Percentiles rank a stretch among this genome's conserved stretches.
These are phyloP conservation scores for Peronospora destructor DNA, from an alignment of 352 stramenopile species.

Conservation along the genomic window DNA sequence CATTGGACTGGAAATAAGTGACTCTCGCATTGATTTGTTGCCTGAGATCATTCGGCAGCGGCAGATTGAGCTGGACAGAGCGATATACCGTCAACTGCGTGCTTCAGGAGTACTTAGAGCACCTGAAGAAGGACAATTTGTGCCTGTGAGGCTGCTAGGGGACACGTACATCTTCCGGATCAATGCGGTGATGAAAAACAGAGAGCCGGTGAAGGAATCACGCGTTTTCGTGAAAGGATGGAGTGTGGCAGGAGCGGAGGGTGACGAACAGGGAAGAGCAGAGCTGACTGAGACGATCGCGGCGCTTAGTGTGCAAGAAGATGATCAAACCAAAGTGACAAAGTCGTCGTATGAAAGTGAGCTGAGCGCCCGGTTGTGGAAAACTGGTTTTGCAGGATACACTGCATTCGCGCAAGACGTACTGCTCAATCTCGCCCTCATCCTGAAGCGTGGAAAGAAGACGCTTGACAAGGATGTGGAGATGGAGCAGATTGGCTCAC, in stretches of 20 bases:
- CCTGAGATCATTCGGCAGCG: constrained; percentile 35
- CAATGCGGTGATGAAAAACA: constrained; percentile 6
- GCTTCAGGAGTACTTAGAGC: constrained; percentile 14
- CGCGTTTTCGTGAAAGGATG: constrained; percentile 18
- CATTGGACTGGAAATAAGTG: not conserved
- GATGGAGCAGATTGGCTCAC: constrained; percentile 46
- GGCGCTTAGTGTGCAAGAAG: constrained; percentile 15
- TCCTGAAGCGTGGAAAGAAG: constrained; percentile 24
- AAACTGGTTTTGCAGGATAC: constrained; percentile 47
- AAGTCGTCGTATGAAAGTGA: constrained; percentile 14
- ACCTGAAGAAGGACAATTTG: constrained; percentile 18
- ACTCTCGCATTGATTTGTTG: constrained; percentile 23
- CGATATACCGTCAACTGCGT: constrained; percentile 33
- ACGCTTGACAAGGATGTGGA: constrained; percentile 25
- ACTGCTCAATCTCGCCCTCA: constrained; percentile 49
- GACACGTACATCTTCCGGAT: constrained; percentile 50
- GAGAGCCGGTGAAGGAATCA: constrained; percentile 1
- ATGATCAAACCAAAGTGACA: constrained; percentile 1
- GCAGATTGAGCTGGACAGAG: constrained; percentile 30
- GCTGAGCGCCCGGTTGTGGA: constrained; percentile 27
- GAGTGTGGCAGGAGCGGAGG: constrained; percentile 2
- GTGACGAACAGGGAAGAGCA: not conserved
- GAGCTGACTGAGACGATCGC: constrained; percentile 19
- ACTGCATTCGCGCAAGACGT: constrained; percentile 39
- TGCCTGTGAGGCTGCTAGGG: constrained; percentile 42